These are phyloP conservation scores for Elaeis oleifera DNA, from an alignment of 202 grass and related monocot species.

Conservation along the genomic window DNA sequence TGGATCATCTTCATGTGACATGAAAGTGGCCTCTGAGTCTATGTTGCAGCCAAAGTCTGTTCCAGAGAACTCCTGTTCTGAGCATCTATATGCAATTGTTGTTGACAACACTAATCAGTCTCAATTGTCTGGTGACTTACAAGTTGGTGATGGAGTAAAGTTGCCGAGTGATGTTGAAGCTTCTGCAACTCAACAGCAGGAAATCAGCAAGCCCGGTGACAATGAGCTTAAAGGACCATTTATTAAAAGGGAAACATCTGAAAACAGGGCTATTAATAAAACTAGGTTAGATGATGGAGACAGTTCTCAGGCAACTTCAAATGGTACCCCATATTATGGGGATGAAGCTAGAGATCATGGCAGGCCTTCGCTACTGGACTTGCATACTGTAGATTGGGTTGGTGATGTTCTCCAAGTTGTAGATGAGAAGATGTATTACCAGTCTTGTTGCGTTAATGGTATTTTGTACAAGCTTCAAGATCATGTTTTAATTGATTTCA, in stretches of 20 bases:
- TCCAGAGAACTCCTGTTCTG: slow-evolving; percentile 17
- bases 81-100: slow-evolving; percentile 7
- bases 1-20: slow-evolving; percentile 20
- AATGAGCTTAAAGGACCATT: slow-evolving; percentile 22
- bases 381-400: slow-evolving; percentile 5
- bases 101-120: slow-evolving; percentile 7
- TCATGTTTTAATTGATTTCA: slow-evolving; percentile 27
- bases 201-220: slow-evolving; percentile 17
- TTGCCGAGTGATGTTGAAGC: not conserved
- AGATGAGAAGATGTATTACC: slow-evolving; percentile 29
- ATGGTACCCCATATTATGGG: slow-evolving; percentile 22
- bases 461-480: slow-evolving; percentile 32
- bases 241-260: slow-evolving; percentile 16
- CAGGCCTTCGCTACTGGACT: not conserved
- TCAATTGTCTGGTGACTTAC: not conserved
- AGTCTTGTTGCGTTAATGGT: slow-evolving; percentile 31
- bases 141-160: slow-evolving; percentile 9
- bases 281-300: slow-evolving; percentile 15
- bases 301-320: slow-evolving; percentile 24
- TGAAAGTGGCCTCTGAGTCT: slow-evolving; percentile 13
- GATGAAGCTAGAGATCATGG: slow-evolving; percentile 27
- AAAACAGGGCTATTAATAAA: slow-evolving; percentile 22
- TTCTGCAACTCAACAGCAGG: slow-evolving; percentile 16
- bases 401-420: slow-evolving; percentile 5
- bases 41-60: not conserved